Conservation (phyloP, 805 yeast species). For the Sugiyamaella smithiae region DNA sequence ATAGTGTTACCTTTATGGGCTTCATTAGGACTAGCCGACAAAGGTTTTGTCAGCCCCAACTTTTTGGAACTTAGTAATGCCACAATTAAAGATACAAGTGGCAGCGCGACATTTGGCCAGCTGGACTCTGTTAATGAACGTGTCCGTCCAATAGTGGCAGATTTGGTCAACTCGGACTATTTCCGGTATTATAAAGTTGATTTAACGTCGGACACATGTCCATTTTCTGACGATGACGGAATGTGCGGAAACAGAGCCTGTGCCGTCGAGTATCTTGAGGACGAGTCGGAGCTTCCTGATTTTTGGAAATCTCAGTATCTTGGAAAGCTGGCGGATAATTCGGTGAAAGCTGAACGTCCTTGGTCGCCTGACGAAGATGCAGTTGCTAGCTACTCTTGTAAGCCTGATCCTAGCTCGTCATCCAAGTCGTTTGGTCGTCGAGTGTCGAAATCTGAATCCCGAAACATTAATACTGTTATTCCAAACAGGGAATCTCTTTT, state of each 20-base stretch:
- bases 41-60: not conserved
- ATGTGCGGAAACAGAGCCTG: conserved; percentile 85
- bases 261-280: conserved; percentile 81
- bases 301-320: conserved; percentile 71
- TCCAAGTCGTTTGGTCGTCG: not conserved
- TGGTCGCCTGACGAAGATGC: conserved; percentile 23
- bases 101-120: conserved; percentile 36
- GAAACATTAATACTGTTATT: not conserved
- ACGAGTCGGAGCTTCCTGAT: conserved; percentile 67
- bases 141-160: conserved; percentile 54
- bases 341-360: conserved; percentile 27
- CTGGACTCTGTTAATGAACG: conserved; percentile 50
- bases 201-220: conserved; percentile 66
- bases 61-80: not conserved
- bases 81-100: conserved; percentile 10
- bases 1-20: not conserved
- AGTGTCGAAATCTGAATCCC: not conserved
- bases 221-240: conserved; percentile 78
- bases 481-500: conserved; percentile 1
- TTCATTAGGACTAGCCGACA: not conserved
- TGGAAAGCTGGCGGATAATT: conserved; percentile 47
- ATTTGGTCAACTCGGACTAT: conserved; percentile 69
- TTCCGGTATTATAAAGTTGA: conserved; percentile 86
- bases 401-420: not conserved
- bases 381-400: conserved; percentile 10